These are phyloP conservation scores for Penicillium cataractarum DNA, from an alignment of 495 filamentous ascomycete species.

Conservation along the genomic window DNA sequence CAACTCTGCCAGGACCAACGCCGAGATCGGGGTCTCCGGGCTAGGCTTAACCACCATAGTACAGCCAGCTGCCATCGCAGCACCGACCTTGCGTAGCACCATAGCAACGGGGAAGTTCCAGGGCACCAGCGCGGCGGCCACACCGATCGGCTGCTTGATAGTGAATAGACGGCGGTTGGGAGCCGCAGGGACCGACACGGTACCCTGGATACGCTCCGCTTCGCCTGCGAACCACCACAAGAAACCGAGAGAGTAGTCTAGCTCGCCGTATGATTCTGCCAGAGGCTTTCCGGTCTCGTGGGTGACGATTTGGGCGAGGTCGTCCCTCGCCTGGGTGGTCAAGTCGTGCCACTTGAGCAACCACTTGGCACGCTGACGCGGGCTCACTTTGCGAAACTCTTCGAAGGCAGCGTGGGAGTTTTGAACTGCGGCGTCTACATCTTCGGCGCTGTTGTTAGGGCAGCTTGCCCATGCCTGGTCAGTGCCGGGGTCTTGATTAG, in stretches of 20 bases:
- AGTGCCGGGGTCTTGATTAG: constrained; percentile 62
- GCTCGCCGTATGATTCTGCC: constrained; percentile 59
- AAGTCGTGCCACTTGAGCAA: constrained; percentile 62
- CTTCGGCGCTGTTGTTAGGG: constrained; percentile 60
- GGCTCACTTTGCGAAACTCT: constrained; percentile 61
- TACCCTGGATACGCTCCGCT: constrained; percentile 70
- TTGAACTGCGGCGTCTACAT: constrained; percentile 63
- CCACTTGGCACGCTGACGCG: constrained; percentile 62
- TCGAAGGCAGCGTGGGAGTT: constrained; percentile 63
- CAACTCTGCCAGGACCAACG: constrained; percentile 55
- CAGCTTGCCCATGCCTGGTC: constrained; percentile 66
- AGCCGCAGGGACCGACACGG: constrained; percentile 55
- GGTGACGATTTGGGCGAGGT: constrained; percentile 61
- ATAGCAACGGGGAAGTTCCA: constrained; percentile 70
- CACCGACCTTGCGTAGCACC: constrained; percentile 69
- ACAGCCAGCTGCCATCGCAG: constrained; percentile 73
- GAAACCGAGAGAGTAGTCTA: constrained; percentile 64
- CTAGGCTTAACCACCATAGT: constrained; percentile 66
- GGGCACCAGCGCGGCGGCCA: constrained; percentile 65
- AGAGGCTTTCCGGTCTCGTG: constrained; percentile 69
- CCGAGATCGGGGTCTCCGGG: constrained; percentile 62
- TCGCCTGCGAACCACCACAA: constrained; percentile 70
- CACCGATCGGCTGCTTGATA: constrained; percentile 70
- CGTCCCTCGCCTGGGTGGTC: constrained; percentile 53
- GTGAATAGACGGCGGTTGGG: constrained; percentile 69